A percentile compares a stretch with the other conserved stretches of the same genome.
phyloP scores from a whole-genome alignment of 345 rosid genomes.

The Mallotus nudiflorus region DNA sequence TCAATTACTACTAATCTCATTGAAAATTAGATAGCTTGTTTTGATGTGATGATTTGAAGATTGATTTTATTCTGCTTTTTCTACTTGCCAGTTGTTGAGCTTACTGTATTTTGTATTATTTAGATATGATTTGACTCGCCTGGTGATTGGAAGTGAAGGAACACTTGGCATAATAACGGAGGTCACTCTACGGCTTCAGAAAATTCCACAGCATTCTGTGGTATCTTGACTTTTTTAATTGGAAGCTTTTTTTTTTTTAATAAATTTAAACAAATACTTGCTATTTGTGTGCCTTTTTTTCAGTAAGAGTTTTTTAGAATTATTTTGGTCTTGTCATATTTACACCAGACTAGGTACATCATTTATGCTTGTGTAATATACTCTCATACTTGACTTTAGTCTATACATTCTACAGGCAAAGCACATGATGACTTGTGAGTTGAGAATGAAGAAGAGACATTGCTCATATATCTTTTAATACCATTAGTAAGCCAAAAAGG shows the following conservation, averaged over 20 bases:
- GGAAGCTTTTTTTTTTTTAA: neutral
- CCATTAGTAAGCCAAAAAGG: neutral
- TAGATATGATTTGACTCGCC: slow-evolving; percentile 91
- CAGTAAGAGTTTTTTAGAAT: neutral
- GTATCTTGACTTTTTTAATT: slow-evolving; percentile 38
- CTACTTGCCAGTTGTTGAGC: neutral
- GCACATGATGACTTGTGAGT: neutral
- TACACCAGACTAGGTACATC: neutral
- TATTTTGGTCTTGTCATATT: neutral
- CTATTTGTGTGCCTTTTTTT: slow-evolving; percentile 4
- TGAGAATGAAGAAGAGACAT: too few relatives aligned
- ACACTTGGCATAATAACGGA: slow-evolving; percentile 87
- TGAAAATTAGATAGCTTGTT: neutral
- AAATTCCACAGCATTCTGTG: slow-evolving; percentile 88
- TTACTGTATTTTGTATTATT: slow-evolving; percentile 13
- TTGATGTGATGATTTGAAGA: neutral
- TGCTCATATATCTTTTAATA: neutral
- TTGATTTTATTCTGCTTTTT: neutral
- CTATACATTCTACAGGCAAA: neutral
- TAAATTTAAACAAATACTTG: neutral
- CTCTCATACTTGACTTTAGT: too few relatives aligned
- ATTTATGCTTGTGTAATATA: neutral
- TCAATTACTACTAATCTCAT: neutral
- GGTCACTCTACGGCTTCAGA: slow-evolving; percentile 87
- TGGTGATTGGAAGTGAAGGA: slow-evolving; percentile 94